A percentile compares a stretch with the other conserved stretches of the same genome.
Evolutionary conservation across 2,329 filamentous ascomycete genomes (phyloP).

Genomic region (Xylaria sp.): DNA sequence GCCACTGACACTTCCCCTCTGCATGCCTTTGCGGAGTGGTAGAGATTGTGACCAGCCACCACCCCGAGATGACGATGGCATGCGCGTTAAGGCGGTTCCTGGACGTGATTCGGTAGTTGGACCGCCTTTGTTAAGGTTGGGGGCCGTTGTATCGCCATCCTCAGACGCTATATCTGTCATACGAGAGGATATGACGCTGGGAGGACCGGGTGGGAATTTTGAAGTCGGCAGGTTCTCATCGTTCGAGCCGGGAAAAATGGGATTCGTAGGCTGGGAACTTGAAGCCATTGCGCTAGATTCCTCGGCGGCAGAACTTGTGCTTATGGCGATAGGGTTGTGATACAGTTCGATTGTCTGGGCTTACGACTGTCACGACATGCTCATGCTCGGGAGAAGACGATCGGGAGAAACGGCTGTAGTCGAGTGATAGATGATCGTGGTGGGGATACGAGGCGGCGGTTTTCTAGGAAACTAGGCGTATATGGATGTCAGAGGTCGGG

Average conservation of each 20-base stretch:
- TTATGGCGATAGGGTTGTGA: neutral
- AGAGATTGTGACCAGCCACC: constrained; percentile 64
- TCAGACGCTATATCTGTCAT: constrained; percentile 74
- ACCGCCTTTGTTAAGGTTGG: constrained; percentile 50
- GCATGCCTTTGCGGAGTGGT: constrained; percentile 64
- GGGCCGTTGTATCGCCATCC: constrained; percentile 57
- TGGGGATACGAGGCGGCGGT: neutral
- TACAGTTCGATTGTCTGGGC: neutral
- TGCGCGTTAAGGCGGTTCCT: constrained; percentile 64
- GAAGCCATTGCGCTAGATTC: constrained; percentile 52
- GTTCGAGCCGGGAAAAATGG: constrained; percentile 54
- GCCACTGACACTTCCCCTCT: constrained; percentile 57
- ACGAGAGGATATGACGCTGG: constrained; percentile 76
- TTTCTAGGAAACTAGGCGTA: constrained; percentile 5
- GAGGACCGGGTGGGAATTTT: constrained; percentile 60
- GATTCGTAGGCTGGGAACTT: constrained; percentile 51
- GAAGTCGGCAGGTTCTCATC: constrained; percentile 53
- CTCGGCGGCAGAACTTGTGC: neutral
- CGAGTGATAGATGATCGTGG: neutral
- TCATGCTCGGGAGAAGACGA: constrained; percentile 6
- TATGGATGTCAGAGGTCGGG: constrained; percentile 8
- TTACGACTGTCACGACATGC: constrained; percentile 27
- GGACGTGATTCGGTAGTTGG: constrained; percentile 64
- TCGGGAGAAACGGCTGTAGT: neutral
- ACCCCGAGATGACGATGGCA: constrained; percentile 62